Conservation (phyloP, 1,139 yeast species). For the Suhomyces taliae region DNA sequence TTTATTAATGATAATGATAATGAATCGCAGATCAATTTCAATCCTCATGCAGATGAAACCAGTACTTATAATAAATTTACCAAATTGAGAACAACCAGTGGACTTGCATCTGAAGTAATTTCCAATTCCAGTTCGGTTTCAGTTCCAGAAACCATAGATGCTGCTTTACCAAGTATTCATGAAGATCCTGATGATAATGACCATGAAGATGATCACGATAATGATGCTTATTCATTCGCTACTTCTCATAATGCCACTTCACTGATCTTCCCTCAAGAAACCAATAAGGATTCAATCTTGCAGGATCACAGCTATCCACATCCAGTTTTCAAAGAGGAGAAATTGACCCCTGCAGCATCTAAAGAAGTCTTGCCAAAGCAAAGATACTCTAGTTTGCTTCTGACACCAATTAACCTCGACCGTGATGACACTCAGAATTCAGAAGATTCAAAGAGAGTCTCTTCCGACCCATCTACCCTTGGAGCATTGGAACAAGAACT, state of each 20-base stretch:
- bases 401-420: constrained; percentile 10
- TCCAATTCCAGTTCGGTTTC: constrained; percentile 32
- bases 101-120: constrained; percentile 21
- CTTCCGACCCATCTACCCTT: constrained; percentile 5
- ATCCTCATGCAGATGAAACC: constrained; percentile 25
- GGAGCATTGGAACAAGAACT: background rate
- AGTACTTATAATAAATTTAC: constrained; percentile 36
- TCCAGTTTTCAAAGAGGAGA: constrained; percentile 36
- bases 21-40: constrained; percentile 39
- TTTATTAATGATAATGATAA: constrained; percentile 50
- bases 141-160: constrained; percentile 48
- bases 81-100: constrained; percentile 27
- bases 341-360: constrained; percentile 28
- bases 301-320: constrained; percentile 24
- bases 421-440: background rate
- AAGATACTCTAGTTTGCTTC: constrained; percentile 25
- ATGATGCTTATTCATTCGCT: constrained; percentile 8
- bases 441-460: constrained; percentile 3
- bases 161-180: constrained; percentile 36
- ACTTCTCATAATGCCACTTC: constrained; percentile 8
- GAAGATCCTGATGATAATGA: constrained; percentile 33
- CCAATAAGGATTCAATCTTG: constrained; percentile 30
- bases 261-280: background rate
- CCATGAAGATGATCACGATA: constrained; percentile 11
- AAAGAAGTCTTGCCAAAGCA: constrained; percentile 17